Evolutionary conservation across 176 grass and related monocot species (phyloP).

Genomic region (Eleusine coracana): DNA sequence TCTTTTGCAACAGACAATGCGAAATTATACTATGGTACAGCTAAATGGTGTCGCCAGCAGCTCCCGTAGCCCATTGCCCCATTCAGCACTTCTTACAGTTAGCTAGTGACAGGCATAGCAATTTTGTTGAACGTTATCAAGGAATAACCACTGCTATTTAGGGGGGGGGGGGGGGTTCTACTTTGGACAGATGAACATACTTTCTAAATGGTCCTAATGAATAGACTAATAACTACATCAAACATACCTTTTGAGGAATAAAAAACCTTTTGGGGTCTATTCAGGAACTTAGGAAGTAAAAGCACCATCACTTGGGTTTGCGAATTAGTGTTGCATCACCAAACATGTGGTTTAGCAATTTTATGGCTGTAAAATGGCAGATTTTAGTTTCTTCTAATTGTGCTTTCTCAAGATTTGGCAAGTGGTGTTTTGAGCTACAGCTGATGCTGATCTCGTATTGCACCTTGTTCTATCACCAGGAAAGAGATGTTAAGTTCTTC

Average conservation of each 20-base stretch:
- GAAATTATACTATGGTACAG: neutral
- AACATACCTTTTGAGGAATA: neutral
- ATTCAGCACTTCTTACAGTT: neutral
- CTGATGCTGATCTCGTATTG: neutral
- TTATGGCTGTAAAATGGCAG: neutral
- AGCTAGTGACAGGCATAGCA: neutral
- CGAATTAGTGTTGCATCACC: neutral
- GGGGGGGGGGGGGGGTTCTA: neutral
- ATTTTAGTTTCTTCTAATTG: neutral
- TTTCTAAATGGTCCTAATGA: neutral
- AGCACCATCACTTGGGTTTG: neutral
- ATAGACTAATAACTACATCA: neutral
- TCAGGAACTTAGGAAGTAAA: neutral
- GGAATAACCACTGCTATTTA: constrained; percentile 3
- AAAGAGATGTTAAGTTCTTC: constrained; percentile 96
- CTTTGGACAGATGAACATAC: neutral
- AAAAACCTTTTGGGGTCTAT: neutral
- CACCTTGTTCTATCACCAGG: constrained; percentile 45
- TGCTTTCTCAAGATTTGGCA: neutral
- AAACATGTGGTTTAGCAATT: neutral
- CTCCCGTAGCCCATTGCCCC: neutral
- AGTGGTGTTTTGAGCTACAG: neutral
- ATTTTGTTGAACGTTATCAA: neutral
- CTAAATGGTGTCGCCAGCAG: neutral
- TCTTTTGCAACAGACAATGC: neutral